Evolutionary conservation across 139 green algal genomes (phyloP).

Genomic region (Pleodorina starrii): DNA sequence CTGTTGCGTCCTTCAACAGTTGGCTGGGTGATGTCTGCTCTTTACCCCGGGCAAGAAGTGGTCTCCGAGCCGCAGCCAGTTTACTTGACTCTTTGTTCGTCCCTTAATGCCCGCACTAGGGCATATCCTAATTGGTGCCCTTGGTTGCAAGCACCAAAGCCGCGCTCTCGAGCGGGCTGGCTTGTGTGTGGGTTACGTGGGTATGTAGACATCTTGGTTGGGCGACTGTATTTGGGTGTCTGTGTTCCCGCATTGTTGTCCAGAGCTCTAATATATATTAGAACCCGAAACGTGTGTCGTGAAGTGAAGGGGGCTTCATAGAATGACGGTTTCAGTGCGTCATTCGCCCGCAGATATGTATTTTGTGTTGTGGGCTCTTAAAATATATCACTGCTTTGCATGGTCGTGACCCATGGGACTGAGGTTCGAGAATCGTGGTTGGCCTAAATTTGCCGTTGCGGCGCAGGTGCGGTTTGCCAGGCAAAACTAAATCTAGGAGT

Average conservation of each 20-base stretch:
- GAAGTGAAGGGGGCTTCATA: slow-evolving; percentile 19
- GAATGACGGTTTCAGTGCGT: slow-evolving; percentile 13
- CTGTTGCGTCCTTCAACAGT: no score
- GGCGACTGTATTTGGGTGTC: no score
- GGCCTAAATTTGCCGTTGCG: no score
- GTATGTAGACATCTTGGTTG: no score
- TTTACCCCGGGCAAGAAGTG: no score
- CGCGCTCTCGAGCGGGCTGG: neutral
- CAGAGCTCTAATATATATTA: no score
- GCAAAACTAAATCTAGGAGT: no score
- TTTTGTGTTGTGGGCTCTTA: neutral
- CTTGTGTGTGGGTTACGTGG: neutral
- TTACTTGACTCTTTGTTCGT: no score
- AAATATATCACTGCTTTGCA: neutral
- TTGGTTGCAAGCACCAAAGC: neutral
- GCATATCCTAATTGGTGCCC: neutral
- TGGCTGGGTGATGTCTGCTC: no score
- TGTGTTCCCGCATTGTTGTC: no score
- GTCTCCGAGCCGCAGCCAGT: no score
- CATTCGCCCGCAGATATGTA: slow-evolving; percentile 23
- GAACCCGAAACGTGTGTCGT: slow-evolving; percentile 1
- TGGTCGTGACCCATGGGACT: neutral
- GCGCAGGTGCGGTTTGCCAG: neutral
- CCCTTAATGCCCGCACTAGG: slow-evolving; percentile 3
- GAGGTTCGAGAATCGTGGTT: neutral